Evolutionary conservation across 2,329 filamentous ascomycete genomes (phyloP), one percentile per base, ranked within the genome.

Genomic region (Grosmannia serpens): DNA sequence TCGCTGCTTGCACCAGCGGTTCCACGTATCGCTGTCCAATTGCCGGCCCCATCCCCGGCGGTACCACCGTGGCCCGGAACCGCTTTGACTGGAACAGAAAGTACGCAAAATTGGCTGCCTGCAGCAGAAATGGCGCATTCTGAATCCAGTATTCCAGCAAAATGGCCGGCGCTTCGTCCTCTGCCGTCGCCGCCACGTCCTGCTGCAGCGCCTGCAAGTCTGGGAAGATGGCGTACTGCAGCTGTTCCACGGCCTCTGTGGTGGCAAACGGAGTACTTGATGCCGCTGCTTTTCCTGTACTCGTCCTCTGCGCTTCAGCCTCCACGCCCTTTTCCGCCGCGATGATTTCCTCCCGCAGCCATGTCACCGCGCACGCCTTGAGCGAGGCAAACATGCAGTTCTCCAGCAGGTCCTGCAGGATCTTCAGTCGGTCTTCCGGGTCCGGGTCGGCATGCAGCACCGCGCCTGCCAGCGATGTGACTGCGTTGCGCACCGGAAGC

Each of bases 361-460:
- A 87, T 4, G 76, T 76, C 5, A 86, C 76, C 0, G 83, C 83
- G 49, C 80, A 82, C 10, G 80, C 83, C 67, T 85, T 84, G 44
- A 87, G 73, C 0, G 78, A 75, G 2, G 82, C 75, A 64, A 83
- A 86, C 63, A 81, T 77, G 73, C 83, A 86, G 67, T 85, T 83
- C 68, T 86, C 82, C 15, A 87, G 70, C 15, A 86, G 74, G 65
- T 87, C 84, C 56, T 83, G 79, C 10, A 87, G 75, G 62, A 87
- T 86, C 31, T 77, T 74, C 20, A 87, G 71, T 6, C 83, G 76
- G 65, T 80, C 76, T 3, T 78, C 75, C 60, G 83, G 80, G 29
- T 82, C 76, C 0, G 83, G 82, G 61, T 85, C 77, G 2, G 79
- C 73, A 64, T 86, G 83, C 41, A 84, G 73, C 17, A 83, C 70